Conservation (phyloP, 2,329 filamentous ascomycete genomes). For the Penicillium digitatum region DNA sequence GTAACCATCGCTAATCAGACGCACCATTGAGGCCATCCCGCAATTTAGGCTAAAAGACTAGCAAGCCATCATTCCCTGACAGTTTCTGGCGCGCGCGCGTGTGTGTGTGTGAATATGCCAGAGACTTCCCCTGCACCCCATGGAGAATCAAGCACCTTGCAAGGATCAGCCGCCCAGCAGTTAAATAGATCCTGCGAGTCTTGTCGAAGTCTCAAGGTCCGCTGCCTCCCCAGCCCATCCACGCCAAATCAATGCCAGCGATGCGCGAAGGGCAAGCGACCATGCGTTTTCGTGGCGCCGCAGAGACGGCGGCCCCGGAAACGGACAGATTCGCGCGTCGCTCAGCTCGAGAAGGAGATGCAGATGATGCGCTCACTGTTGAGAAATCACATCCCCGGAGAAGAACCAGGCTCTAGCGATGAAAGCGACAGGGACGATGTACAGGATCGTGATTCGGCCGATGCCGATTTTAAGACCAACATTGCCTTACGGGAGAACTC, state of each 20-base stretch:
- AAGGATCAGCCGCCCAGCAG: conserved; percentile 26
- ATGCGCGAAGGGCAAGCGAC: conserved; percentile 34
- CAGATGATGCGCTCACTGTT: conserved; percentile 37
- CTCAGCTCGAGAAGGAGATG: conserved; percentile 38
- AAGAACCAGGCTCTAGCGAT: conserved; percentile 23
- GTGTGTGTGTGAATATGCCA: conserved; percentile 25
- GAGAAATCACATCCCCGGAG: conserved; percentile 30
- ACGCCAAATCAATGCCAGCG: conserved; percentile 36
- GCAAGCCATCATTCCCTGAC: background rate
- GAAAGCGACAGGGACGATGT: conserved; percentile 19
- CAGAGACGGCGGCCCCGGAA: conserved; percentile 37
- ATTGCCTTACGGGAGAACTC: conserved; percentile 18
- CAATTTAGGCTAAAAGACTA: background rate
- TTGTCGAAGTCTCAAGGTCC: conserved; percentile 36
- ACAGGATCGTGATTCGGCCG: conserved; percentile 17
- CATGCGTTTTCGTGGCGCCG: conserved; percentile 36
- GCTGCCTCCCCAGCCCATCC: conserved; percentile 32
- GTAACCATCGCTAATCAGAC: conserved; percentile 1
- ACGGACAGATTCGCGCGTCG: conserved; percentile 36
- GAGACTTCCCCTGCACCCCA: conserved; percentile 19
- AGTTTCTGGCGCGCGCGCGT: background rate
- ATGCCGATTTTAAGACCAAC: conserved; percentile 19
- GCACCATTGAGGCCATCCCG: background rate
- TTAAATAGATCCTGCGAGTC: conserved; percentile 39
- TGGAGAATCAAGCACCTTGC: conserved; percentile 19